phyloP scores from a whole-genome alignment of 1,284 basidiomycete species.

The Ustilago trichophora region DNA sequence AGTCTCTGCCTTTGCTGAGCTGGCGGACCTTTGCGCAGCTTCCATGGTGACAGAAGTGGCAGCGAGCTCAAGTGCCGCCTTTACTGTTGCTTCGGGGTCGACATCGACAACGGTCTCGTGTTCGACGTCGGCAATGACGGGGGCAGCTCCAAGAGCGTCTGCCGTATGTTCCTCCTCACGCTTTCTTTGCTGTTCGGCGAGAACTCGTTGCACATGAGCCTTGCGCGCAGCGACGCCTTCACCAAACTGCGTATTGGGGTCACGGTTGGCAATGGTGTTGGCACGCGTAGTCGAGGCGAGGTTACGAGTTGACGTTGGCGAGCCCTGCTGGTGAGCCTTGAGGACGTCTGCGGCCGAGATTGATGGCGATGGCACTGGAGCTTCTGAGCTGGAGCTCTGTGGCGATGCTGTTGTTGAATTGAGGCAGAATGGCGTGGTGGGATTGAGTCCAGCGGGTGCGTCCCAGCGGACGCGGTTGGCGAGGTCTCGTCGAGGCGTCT shows the following conservation, averaged over 20 bases:
- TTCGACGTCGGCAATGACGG: slow-evolving; percentile 17
- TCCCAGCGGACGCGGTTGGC: slow-evolving; percentile 56
- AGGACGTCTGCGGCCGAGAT: slow-evolving; percentile 9
- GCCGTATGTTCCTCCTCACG: slow-evolving; percentile 30
- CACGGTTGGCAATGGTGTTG: slow-evolving; percentile 38
- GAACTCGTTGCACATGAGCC: slow-evolving; percentile 46
- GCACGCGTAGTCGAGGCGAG: slow-evolving; percentile 25
- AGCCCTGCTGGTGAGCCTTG: slow-evolving; percentile 15
- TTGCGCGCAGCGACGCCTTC: slow-evolving; percentile 41
- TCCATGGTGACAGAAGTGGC: neutral
- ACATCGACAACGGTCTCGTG: slow-evolving; percentile 6
- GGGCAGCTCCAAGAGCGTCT: slow-evolving; percentile 25
- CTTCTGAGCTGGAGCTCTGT: slow-evolving; percentile 4
- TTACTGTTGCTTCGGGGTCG: slow-evolving; percentile 18
- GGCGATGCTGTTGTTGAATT: slow-evolving; percentile 15
- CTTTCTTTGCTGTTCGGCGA: slow-evolving; percentile 46
- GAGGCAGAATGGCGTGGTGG: slow-evolving; percentile 9
- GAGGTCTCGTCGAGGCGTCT: slow-evolving; percentile 44
- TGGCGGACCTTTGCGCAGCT: too few species aligned
- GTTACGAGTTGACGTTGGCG: slow-evolving; percentile 21
- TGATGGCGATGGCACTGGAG: neutral
- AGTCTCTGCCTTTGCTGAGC: too few species aligned
- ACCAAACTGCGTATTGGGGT: slow-evolving; percentile 37
- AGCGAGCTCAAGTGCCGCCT: slow-evolving; percentile 18
- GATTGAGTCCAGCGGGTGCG: slow-evolving; percentile 9